phyloP scores from a whole-genome alignment of 345 rosid genomes.

The Luvunga scandens region DNA sequence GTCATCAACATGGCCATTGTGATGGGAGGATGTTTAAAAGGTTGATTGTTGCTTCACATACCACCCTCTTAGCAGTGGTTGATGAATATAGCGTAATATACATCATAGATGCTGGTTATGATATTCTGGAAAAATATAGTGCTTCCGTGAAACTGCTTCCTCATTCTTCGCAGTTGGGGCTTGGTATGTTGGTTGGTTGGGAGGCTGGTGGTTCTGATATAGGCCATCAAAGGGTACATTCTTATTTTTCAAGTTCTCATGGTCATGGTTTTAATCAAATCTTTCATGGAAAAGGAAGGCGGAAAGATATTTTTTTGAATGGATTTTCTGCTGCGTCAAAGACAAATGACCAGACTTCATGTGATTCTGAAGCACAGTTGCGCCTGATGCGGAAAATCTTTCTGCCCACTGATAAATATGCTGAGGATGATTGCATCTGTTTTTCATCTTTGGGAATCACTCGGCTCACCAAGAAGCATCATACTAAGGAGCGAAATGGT shows the following conservation, averaged over 20 bases:
- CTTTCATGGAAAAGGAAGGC: slow-evolving; percentile 29
- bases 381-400: slow-evolving; percentile 49
- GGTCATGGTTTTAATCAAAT: slow-evolving; percentile 20
- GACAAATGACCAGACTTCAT: slow-evolving; percentile 25
- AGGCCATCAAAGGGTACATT: slow-evolving; percentile 43
- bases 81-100: slow-evolving; percentile 72
- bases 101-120: slow-evolving; percentile 49
- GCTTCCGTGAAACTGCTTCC: slow-evolving; percentile 43
- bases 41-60: slow-evolving; percentile 63
- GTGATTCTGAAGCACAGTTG: slow-evolving; percentile 33
- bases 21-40: slow-evolving; percentile 63
- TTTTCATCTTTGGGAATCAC: slow-evolving; percentile 86
- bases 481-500: slow-evolving; percentile 26
- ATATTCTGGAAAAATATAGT: slow-evolving; percentile 40
- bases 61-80: slow-evolving; percentile 74
- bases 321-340: slow-evolving; percentile 52
- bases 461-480: slow-evolving; percentile 57
- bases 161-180: slow-evolving; percentile 49
- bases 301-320: slow-evolving; percentile 38
- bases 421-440: slow-evolving; percentile 58
- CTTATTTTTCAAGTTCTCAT: slow-evolving; percentile 19
- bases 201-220: slow-evolving; percentile 66
- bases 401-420: slow-evolving; percentile 57
- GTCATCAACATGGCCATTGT: slow-evolving; percentile 21
- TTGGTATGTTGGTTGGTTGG: slow-evolving; percentile 72